Base-by-base conservation (phyloP, 495 filamentous ascomycete species). In the Neurospora sublineolata region DNA sequence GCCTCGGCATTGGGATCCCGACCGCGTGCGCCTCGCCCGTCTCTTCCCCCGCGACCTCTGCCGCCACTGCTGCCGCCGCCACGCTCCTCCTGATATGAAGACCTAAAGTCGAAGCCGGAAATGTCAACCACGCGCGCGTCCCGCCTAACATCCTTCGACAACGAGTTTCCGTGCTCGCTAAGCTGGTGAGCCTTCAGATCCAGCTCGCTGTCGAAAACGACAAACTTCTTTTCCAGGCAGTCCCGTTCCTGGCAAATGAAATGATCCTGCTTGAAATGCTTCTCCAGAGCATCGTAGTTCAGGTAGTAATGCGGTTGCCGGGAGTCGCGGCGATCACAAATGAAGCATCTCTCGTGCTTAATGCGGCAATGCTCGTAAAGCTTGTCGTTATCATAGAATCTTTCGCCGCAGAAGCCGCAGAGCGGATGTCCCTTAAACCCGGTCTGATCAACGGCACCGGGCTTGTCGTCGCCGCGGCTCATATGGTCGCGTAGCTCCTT, bases 341-440 rank as follows among this genome's bases (percentile, higher is more conserved):
- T 88, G 76, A 97, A 93, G 77, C 95, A 99, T 69, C 93, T 88
- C 80, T 98, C 96, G 76, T 99, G 95, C 75, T 90, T 92, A 71
- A 93, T 91, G 40, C 94, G 85, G 78, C 96, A 98, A 78, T 99
- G 95, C 39, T 89, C 84, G 78, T 93, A 99, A 0, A 98, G 85
- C 84, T 99, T 97, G 78, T 99, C 95, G 69, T 92, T 92, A 6
- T 94, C 94, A 79, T 98, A 99, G 81, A 97, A 99, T 33, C 96
- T 87, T 73, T 92, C 86, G 40, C 89, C 88, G 79, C 95, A 99
- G 82, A 98, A 98, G 10, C 87, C 91, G 82, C 95, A 99, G 42
- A 97, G 89, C 1, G 95, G 95, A 79, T 99, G 95, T 7, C 95
- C 95, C 76, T 90, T 94, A 84, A 99, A 99, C 0, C 95, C 95